Evolutionary conservation across 768 basidiomycete genomes (phyloP), one percentile per base, ranked within the genome.

Genomic region (Clavaria fumosa): DNA sequence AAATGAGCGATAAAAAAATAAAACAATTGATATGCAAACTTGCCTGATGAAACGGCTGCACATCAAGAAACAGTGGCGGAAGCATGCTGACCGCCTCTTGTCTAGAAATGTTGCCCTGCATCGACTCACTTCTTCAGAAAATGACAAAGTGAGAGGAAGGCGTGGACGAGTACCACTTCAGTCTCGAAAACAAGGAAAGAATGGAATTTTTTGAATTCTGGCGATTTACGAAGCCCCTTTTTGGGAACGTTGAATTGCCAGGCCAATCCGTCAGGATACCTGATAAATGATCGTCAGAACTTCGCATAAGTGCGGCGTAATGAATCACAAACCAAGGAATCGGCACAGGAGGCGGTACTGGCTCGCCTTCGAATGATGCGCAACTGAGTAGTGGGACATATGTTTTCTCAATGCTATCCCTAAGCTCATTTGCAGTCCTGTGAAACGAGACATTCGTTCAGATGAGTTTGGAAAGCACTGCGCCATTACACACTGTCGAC

Each of bases 61-160:
- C 86, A 39, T 89, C 84, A 23, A 99, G 71, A 47, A 97, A 77
- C 2, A 99, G 69, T 1, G 95, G 93, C 4, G 95, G 95, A n/a
- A 99, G 64, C 95, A 99, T 99, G 53, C 88, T 93, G 41, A 99
- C 95, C 12, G 88, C 90, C 57, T 99, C 95, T 56, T 96, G 91
- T 15, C 95, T 66, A 7, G 89, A 93, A 33, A 97, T 67, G 48
- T 99, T 99, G 33, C 95, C 91, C 88, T 91, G 9, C 14, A 14
- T 9, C 14, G 9, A 47, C 3, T 23, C 0, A 20, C n/a, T 5
- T 17, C 14, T 37, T 33, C 45, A 17, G 34, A 34, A 27, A 17
- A 7, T 0, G 35, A 31, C n/a, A 24, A 36, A 34, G 38, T 34
- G 6, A 5, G 11, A 15, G 2, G 35, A 27, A 3, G 35, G 5